Base-by-base conservation (phyloP, 352 stramenopile species). In the Phytopythium montanum region DNA sequence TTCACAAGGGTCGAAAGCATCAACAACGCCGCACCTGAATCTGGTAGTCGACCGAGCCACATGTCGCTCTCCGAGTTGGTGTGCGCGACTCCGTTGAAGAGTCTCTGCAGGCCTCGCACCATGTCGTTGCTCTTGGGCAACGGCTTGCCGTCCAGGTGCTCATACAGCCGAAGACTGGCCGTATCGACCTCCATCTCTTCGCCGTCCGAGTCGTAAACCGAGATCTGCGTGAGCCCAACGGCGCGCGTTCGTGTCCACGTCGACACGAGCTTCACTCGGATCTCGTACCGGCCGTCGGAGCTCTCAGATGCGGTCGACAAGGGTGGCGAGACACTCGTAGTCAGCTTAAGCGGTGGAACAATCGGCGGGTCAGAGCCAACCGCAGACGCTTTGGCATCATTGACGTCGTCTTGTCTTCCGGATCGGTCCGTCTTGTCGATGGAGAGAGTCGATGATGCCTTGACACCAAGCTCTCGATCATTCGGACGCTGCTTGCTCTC, bases 31-130 rank as follows among this genome's bases (percentile, higher is more conserved):
- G 13, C 67, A 85, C 78, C 77, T 61, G 72, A 65, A n/a, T 85
- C 73, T 5, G 75, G 72, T 0, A 93, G 64, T 3, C 72, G 72
- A 28, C 85, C 85, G 14, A 92, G 68, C 85, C 85, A 94, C 81
- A 92, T 91, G 16, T 94, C 70, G 4, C 79, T 68, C n/a, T 94
- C 84, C 16, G 56, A 72, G 50, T 71, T 91, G 0, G 84, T 92
- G 28, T 90, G 65, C 0, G 74, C 68, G 12, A 87, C 56, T 2
- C 76, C 80, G 28, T 87, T 88, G 57, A 90, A 88, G 2, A 94
- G 51, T 7, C 68, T 62, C 10, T 61, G 26, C 0, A 91, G 63
- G 9, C 76, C 70, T 9, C 83, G 81, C 33, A 88, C 76, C 79
- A 92, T 92, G 28, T 90, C 81, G 56, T 87, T 76, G 6, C 49